Evolutionary conservation across 2,329 filamentous ascomycete species (phyloP), one percentile per base, ranked within the genome.

Genomic region (Alternaria sp.): DNA sequence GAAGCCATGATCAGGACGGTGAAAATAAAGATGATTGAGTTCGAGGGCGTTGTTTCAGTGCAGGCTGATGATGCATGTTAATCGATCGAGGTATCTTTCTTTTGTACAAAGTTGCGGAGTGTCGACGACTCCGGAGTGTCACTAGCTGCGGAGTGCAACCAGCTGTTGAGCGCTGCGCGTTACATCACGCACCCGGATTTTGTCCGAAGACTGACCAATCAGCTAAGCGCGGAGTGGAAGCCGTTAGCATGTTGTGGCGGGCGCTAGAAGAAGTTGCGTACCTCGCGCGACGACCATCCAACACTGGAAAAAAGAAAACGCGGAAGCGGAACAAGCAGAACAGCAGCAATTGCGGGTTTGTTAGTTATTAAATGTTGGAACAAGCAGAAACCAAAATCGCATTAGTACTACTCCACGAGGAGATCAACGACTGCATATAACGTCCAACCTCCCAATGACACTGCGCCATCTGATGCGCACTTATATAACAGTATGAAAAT

Each of bases 1-100:
- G 63, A 49, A 15, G 56, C 49, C 65, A 68, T 68, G 18, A 11
- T 51, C 25, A 43, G 7, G 18, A 12, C 6, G 14, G 20, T 11
- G 26, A 12, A 47, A 25, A 15, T 30, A 2, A 21, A 15, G 25
- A 41, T 18, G 37, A 33, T 6, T n/a, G 3, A 20, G 4, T 51
- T 21, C 1, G 26, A 33, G 30, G 12, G 9, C 0, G 2, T 8
- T 15, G 7, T 11, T 21, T 18, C 14, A 21, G 7, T 9, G 18
- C 11, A 6, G 26, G 18, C 3, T 33, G 47, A 51, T 15, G 47
- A 33, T 30, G 2, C 11, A 51, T 30, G 26, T 28, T 4, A 11
- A 33, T 26, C 23, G 9, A 54, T 37, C n/a, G 8, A 20, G 11
- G 15, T 23, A 23, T 9, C 49, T 15, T 4, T 11, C 12, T 37